Base-by-base conservation (phyloP, 2,329 filamentous ascomycete genomes). In the Orbilia brochopaga region DNA sequence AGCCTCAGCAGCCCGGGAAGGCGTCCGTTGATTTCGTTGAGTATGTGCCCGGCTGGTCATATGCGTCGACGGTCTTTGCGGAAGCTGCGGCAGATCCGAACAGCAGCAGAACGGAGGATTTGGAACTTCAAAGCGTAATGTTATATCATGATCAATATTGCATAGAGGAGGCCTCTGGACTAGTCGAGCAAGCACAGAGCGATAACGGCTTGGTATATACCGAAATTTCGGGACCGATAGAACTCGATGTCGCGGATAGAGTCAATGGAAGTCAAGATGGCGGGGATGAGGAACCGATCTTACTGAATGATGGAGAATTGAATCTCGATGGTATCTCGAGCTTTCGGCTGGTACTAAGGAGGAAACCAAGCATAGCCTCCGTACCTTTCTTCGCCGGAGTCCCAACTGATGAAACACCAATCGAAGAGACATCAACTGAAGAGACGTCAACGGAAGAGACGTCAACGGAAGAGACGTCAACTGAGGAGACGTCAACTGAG, bases 71-170 rank as follows among this genome's bases (percentile, higher is more conserved):
- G 1, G 60, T 52, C 1, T 72, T 72, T 21, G 40, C 55, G n/a
- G 24, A 51, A 11, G 30, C 30, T 6, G 66, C 53, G 1, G 37
- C 19, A 5, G 60, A 72, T 52, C 60, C 66, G 2, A 56, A 72
- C 48, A 65, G 44, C 40, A 55, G 60, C 2, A 35, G 55, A 32
- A 17, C 66, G n/a, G 59, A 60, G 27, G 55, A 56, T n/a, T 35
- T 65, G n/a, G 59, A 64, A 48, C 19, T 72, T 3, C 51, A 21
- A 32, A 72, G 64, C 15, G 37, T 72, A n/a, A 50, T 72, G 1
- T 48, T 72, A n/a, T 72, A 72, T 19, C 30, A 56, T 13, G 66
- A 72, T 44, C 40, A 53, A 17, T 50, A 72, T 35, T 72, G 66
- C 27, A 46, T 59, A 1, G 27, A 72, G 13, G 66, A 72, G 23